Conservation (phyloP, 2,329 filamentous ascomycete species). For the Cytospora piceae region DNA sequence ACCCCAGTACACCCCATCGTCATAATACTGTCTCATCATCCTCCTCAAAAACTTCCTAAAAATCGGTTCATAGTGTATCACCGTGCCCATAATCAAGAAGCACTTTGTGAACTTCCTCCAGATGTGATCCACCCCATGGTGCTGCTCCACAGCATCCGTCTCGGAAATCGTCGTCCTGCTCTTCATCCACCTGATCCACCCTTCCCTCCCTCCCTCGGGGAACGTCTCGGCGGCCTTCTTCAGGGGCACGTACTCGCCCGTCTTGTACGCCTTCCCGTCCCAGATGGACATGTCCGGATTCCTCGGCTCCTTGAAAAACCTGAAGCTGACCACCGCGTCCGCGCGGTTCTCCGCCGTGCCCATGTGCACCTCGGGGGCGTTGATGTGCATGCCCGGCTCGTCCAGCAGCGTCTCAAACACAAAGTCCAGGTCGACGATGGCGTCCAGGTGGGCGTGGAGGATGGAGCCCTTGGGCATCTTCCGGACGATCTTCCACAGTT, state of each 20-base stretch:
- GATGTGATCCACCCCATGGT: constrained; percentile 80
- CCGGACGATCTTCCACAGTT: constrained; percentile 82
- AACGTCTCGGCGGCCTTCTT: constrained; percentile 72
- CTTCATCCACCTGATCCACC: constrained; percentile 79
- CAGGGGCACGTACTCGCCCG: constrained; percentile 61
- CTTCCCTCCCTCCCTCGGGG: constrained; percentile 69
- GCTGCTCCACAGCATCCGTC: constrained; percentile 75
- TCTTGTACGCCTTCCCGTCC: constrained; percentile 61
- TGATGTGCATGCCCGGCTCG: constrained; percentile 75
- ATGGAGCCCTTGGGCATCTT: constrained; percentile 88
- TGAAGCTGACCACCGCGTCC: constrained; percentile 63
- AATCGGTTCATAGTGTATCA: constrained; percentile 90
- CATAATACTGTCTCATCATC: constrained; percentile 71
- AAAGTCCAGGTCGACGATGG: constrained; percentile 87
- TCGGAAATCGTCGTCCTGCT: constrained; percentile 71
- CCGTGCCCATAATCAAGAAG: constrained; percentile 72
- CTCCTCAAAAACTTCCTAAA: constrained; percentile 75
- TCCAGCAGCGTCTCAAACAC: constrained; percentile 72
- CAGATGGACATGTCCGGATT: constrained; percentile 60
- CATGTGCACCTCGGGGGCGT: constrained; percentile 60
- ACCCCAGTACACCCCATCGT: constrained; percentile 83
- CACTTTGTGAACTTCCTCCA: constrained; percentile 81
- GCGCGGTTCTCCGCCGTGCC: constrained; percentile 55
- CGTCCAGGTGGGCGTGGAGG: constrained; percentile 86
- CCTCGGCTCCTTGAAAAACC: constrained; percentile 53